phyloP scores from a whole-genome alignment of 164 flowering plant genomes.

The Vitis amurensis region DNA sequence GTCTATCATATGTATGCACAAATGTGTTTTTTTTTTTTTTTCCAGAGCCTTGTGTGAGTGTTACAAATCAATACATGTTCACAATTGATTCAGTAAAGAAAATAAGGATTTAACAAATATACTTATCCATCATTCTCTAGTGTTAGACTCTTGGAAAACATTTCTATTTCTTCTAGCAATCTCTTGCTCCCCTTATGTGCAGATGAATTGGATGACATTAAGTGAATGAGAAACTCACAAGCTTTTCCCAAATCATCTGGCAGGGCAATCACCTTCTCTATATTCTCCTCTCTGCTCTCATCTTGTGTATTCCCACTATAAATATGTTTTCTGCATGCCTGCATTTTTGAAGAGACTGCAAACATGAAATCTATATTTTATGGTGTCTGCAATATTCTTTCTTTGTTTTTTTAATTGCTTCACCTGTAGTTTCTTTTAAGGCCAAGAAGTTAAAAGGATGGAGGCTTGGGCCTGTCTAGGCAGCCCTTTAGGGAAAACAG shows the following conservation, averaged over 20 bases:
- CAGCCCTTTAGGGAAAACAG: too few species aligned
- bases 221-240: slow-evolving; percentile 42
- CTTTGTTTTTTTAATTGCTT: too few species aligned
- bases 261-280: slow-evolving; percentile 22
- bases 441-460: neutral
- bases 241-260: slow-evolving; percentile 43
- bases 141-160: slow-evolving; percentile 40
- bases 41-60: neutral
- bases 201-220: slow-evolving; percentile 42
- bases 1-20: too few species aligned
- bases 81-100: neutral
- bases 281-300: slow-evolving; percentile 19
- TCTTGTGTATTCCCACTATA: slow-evolving; percentile 36
- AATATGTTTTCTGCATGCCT: slow-evolving; percentile 67
- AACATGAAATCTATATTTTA: neutral
- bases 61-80: neutral
- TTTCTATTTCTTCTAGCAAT: slow-evolving; percentile 65
- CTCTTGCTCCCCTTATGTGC: slow-evolving; percentile 18
- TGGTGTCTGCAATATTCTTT: too few species aligned
- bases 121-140: slow-evolving; percentile 24
- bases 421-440: too few species aligned
- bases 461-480: neutral
- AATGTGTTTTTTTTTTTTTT: too few species aligned
- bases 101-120: neutral
- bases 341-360: slow-evolving; percentile 18